Evolutionary conservation across 257 asterid genomes (phyloP).

Genomic region (Knoxia roxburghii): DNA sequence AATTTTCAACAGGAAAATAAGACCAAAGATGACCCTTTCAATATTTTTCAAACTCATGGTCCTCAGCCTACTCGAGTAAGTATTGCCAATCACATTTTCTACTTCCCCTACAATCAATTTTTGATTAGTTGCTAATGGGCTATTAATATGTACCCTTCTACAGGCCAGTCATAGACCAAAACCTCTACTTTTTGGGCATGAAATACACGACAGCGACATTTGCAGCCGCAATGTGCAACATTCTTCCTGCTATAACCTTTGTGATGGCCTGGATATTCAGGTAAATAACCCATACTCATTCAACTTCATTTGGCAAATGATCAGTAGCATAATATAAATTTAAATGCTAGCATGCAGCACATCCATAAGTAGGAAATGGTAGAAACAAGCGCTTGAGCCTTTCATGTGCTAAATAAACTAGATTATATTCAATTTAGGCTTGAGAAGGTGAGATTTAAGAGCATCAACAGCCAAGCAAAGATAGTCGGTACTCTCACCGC

Average conservation of each 20-base stretch:
- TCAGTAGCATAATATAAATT: not conserved
- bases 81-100: not conserved
- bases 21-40: slow-evolving; percentile 79
- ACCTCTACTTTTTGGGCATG: slow-evolving; percentile 88
- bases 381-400: not conserved
- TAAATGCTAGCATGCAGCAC: not conserved
- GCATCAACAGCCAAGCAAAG: slow-evolving; percentile 89
- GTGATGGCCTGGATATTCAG: slow-evolving; percentile 81
- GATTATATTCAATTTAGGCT: slow-evolving; percentile 36
- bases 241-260: slow-evolving; percentile 93
- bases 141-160: slow-evolving; percentile 5
- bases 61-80: slow-evolving; percentile 78
- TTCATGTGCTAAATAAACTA: not conserved
- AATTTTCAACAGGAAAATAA: slow-evolving; percentile 53
- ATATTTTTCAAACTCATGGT: slow-evolving; percentile 56
- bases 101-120: not conserved
- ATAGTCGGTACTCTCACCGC: slow-evolving; percentile 75
- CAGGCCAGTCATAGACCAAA: slow-evolving; percentile 96
- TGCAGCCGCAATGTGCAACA: slow-evolving; percentile 96
- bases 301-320: not conserved
- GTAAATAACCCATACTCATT: slow-evolving; percentile 21
- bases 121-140: slow-evolving; percentile 5
- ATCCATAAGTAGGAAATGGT: not conserved
- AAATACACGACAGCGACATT: slow-evolving; percentile 93
- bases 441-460: slow-evolving; percentile 65